Evolutionary conservation across 768 basidiomycete genomes (phyloP).

Genomic region (Suillus cothurnatus): DNA sequence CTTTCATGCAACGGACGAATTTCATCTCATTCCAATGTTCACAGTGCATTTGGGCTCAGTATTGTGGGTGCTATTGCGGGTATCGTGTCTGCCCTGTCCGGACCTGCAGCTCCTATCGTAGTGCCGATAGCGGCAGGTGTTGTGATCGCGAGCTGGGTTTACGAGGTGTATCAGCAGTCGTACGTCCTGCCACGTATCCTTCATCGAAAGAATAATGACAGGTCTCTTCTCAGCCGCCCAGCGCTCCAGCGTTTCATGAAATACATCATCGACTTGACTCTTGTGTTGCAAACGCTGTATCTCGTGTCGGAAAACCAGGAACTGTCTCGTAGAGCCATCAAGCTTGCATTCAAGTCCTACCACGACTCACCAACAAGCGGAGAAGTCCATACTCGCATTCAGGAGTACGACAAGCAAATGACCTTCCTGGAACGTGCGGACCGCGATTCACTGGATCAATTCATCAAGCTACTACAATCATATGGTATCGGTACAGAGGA

Average conservation of each 20-base stretch:
- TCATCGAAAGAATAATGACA: not conserved
- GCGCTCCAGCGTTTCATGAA: slow-evolving; percentile 22
- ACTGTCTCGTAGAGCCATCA: not conserved
- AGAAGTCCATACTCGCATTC: not conserved
- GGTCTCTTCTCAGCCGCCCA: not conserved
- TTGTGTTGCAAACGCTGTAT: slow-evolving; percentile 26
- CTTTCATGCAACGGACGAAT: not conserved
- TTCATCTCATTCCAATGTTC: not conserved
- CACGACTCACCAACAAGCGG: not conserved
- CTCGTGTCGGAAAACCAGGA: not conserved
- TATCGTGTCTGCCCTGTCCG: not conserved
- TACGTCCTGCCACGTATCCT: not conserved
- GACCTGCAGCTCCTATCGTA: slow-evolving; percentile 1
- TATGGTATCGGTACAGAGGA: not conserved
- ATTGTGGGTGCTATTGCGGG: not conserved
- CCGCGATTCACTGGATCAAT: not conserved
- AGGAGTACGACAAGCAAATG: not conserved
- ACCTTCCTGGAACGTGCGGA: not conserved
- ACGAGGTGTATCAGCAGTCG: slow-evolving; percentile 3
- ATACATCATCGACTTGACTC: slow-evolving; percentile 29
- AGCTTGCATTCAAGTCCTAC: not conserved
- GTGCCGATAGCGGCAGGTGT: not conserved
- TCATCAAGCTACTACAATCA: not conserved
- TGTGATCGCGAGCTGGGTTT: not conserved
- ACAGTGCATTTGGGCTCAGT: not conserved